Base-by-base conservation (phyloP, 2,329 filamentous ascomycete genomes). In the Aaosphaeria pasadenensis region DNA sequence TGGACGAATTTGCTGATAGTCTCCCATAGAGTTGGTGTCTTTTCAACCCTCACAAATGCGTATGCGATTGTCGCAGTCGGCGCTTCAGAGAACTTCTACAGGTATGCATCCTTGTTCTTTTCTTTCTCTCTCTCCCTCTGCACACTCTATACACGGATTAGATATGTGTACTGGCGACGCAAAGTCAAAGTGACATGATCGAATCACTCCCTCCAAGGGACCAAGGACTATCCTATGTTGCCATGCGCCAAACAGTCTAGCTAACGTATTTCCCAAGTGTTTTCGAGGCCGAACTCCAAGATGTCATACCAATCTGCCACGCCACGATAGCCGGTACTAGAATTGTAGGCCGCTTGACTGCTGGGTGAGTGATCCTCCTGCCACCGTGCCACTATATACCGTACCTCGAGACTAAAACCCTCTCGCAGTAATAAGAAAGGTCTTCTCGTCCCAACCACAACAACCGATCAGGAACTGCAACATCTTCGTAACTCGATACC, bases 71-170 rank as follows among this genome's bases (percentile, higher is more conserved):
- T 96, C 62, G 91, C 92, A 57, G 84, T 96, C 58, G 94, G 94
- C 68, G 91, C 89, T 63, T 96, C 90, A 67, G 91, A 96, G 80
- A 97, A 97, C 83, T 99, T 99, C 76, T 97, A 97, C 85, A 91
- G 84, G 84, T 87, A 71, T 53, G 73, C 13, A 4, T 9, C 7
- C 24, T 40, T 28, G 3, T 24, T 24, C 17, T 24, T 24, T 24
- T 24, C 17, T 24, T 3, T 24, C 17, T 24, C 17, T 24, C 17
- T 24, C 17, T 24, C 17, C 17, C 17, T 24, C 17, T 24, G 17
- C 17, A 24, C 2, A 24, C 17, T 24, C 17, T 24, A 24, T 24
- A 24, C 17, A 24, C 17, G 17, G 17, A 24, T 24, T 24, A 24
- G 17, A 24, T 24, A 24, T 24, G 17, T 24, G 17, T 24, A 24